Evolutionary conservation across 768 basidiomycete genomes (phyloP).

Genomic region (Pleurotus platypus): DNA sequence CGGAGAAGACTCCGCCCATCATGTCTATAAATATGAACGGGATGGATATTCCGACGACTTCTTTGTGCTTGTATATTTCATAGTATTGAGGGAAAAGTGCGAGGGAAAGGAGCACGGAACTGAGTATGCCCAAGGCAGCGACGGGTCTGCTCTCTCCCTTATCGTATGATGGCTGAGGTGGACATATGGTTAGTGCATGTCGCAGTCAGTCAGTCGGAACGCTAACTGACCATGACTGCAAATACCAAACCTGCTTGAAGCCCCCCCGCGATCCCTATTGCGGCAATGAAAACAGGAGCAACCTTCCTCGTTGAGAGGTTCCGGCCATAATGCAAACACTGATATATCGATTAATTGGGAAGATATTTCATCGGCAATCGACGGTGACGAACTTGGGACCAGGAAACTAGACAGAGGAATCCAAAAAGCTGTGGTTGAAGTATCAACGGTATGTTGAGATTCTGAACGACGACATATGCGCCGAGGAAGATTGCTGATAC

Average conservation of each 20-base stretch:
- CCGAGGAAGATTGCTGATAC: constrained; percentile 58
- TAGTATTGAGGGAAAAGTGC: constrained; percentile 62
- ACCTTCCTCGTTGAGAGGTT: constrained; percentile 33
- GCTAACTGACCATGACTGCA: constrained; percentile 28
- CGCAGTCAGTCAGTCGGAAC: neutral
- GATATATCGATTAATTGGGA: constrained; percentile 10
- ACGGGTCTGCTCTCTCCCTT: constrained; percentile 28
- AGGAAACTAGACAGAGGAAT: constrained; percentile 54
- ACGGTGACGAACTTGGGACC: constrained; percentile 53
- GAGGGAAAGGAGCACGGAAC: constrained; percentile 52
- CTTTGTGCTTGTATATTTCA: constrained; percentile 64
- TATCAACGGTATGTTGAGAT: constrained; percentile 70
- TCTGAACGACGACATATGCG: constrained; percentile 61
- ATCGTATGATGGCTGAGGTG: constrained; percentile 32
- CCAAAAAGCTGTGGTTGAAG: constrained; percentile 66
- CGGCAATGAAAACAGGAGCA: constrained; percentile 29
- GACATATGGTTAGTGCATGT: neutral
- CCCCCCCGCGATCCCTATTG: constrained; percentile 44
- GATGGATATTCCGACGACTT: constrained; percentile 68
- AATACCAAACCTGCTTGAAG: constrained; percentile 61
- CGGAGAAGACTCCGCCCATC: constrained; percentile 66
- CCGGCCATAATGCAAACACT: constrained; percentile 68
- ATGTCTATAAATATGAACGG: constrained; percentile 69
- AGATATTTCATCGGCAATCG: neutral
- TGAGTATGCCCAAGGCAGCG: constrained; percentile 60